Evolutionary conservation across 1,284 basidiomycete genomes (phyloP).

Genomic region (Grifola frondosa): DNA sequence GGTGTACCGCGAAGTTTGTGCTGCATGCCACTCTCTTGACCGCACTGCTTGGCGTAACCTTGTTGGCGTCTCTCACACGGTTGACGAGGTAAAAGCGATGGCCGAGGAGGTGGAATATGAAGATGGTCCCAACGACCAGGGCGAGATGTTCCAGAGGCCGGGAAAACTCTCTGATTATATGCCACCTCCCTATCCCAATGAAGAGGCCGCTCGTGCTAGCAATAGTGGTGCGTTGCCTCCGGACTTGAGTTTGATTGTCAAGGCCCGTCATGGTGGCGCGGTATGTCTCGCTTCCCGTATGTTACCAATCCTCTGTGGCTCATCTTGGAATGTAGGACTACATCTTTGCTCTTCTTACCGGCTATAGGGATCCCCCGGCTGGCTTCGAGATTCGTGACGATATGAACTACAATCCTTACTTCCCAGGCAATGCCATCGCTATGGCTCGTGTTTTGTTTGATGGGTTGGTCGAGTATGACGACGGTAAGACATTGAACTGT

Average conservation of each 20-base stretch:
- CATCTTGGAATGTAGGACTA: slow-evolving; percentile 73
- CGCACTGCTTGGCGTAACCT: slow-evolving; percentile 99
- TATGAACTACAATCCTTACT: slow-evolving; percentile 98
- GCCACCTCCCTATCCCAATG: slow-evolving; percentile 95
- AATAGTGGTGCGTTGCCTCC: slow-evolving; percentile 97
- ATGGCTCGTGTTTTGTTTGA: slow-evolving; percentile 99
- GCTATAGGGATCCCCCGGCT: slow-evolving; percentile 95
- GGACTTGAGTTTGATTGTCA: slow-evolving; percentile 96
- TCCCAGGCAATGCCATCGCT: slow-evolving; percentile 96
- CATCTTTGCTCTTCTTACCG: slow-evolving; percentile 95
- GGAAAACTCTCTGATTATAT: slow-evolving; percentile 98
- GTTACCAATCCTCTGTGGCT: not conserved
- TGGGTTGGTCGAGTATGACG: slow-evolving; percentile 92
- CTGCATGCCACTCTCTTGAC: slow-evolving; percentile 98
- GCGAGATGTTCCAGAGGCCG: slow-evolving; percentile 98
- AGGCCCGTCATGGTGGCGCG: slow-evolving; percentile 96
- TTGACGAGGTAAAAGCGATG: slow-evolving; percentile 88
- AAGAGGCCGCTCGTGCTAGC: slow-evolving; percentile 93
- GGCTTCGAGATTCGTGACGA: slow-evolving; percentile 96
- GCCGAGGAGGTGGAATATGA: slow-evolving; percentile 97
- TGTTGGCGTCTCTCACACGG: slow-evolving; percentile 97
- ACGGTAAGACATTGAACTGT: slow-evolving; percentile 52
- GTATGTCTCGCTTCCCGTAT: slow-evolving; percentile 48
- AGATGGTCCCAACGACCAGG: slow-evolving; percentile 93
- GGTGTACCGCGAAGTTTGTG: slow-evolving; percentile 99